Percentiles rank a stretch among this genome's conserved stretches.
Evolutionary conservation across 345 rosid species (phyloP).

Genomic region (Eucalyptus cladocalyx): DNA sequence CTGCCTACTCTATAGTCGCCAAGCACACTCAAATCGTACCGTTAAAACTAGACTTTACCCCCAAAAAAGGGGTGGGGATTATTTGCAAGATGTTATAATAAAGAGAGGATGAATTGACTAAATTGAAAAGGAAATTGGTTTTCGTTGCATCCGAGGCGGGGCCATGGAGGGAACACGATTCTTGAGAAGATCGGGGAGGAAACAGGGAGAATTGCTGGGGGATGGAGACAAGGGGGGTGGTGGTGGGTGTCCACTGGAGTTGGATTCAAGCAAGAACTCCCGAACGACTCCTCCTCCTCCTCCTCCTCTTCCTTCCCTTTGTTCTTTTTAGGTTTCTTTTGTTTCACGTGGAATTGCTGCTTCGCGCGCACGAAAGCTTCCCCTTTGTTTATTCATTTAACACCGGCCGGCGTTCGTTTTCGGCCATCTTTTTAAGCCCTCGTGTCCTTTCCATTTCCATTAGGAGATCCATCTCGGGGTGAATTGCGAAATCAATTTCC

Average conservation of each 20-base stretch:
- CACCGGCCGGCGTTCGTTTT: neutral
- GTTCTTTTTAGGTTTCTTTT: neutral
- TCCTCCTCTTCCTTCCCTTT: too few species aligned
- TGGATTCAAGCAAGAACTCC: neutral
- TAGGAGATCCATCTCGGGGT: neutral
- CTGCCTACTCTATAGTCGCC: rapidly evolving
- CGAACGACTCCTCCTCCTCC: neutral
- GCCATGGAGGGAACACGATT: neutral
- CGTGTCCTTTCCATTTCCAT: neutral
- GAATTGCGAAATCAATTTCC: neutral
- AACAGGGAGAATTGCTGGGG: neutral
- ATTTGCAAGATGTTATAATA: neutral
- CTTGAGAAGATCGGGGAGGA: neutral
- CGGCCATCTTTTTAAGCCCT: neutral
- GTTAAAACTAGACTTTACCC: neutral
- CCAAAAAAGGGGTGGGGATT: rapidly evolving
- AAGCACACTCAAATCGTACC: rapidly evolving
- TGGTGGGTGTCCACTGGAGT: neutral
- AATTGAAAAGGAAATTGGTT: neutral
- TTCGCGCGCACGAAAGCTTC: neutral
- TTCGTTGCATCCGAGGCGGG: neutral
- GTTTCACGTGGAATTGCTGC: neutral
- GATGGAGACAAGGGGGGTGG: neutral
- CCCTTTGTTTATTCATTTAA: neutral
- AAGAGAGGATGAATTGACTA: neutral